Base-by-base conservation (phyloP, 2,329 filamentous ascomycete genomes). In the Cercospora sp. region DNA sequence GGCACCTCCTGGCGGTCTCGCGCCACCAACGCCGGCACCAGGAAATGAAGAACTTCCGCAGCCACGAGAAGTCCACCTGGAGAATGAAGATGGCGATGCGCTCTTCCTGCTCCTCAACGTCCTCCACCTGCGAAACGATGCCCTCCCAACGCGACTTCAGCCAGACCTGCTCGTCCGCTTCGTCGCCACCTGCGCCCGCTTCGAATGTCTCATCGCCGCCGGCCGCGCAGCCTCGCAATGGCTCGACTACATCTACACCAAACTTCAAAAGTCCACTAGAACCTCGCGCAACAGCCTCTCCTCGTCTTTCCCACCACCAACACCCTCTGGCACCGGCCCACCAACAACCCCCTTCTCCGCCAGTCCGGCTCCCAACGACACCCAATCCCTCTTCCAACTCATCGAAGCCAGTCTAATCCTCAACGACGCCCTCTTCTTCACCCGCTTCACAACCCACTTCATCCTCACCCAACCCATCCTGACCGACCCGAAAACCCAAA, bases 391-490 rank as follows among this genome's bases (percentile, higher is more conserved):
- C 42, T 72, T 72, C 60, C 64, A 70, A 18, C 69, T 74, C 60
- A 67, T 76, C 48, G 69, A 77, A 63, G 72, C 74, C 1, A 67
- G 72, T 12, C 72, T 68, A 53, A 23, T 73, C 33, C 72, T 76
- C 65, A 71, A 76, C 61, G 75, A 77, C 60, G 70, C 76, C 16
- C 61, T 70, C 63, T 76, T 67, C 64, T 77, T 77, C 70, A 70
- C 74, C 3, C 72, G 75, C 53, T 75, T 76, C 69, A 73, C 74
- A 10, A 66, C 70, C 16, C 71, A 69, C 61, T 77, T 67, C 66
- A 64, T 75, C 23, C 67, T 69, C n/a, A 51, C 53, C 5, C 63
- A 65, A 42, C 57, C 70, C 9, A 16, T 69, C 13, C 55, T 63
- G 6, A 64, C 64, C 12, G 26, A 18, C n/a, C 39, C 63, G 9